Percentiles rank a stretch among this genome's conserved stretches.
Evolutionary conservation across 768 basidiomycete genomes (phyloP).

Genomic region (Naganishia vishniacii): DNA sequence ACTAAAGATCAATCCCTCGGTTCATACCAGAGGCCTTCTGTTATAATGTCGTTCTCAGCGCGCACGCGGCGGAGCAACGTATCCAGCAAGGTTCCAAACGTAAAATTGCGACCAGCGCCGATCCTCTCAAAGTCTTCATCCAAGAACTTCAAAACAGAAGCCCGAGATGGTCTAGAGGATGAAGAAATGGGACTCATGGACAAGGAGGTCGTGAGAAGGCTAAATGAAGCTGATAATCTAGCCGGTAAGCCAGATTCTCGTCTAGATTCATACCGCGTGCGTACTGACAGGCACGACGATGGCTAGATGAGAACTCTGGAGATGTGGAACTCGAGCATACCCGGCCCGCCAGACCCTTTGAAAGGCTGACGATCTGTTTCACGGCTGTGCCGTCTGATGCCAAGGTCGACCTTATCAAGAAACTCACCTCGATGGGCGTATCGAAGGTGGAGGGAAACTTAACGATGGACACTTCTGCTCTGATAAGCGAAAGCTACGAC

Average conservation of each 20-base stretch:
- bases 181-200: constrained; percentile 34
- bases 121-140: constrained; percentile 22
- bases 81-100: constrained; percentile 49
- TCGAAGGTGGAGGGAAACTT: constrained; percentile 59
- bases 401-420: constrained; percentile 66
- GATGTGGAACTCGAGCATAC: constrained; percentile 31
- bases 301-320: not conserved
- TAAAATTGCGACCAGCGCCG: constrained; percentile 48
- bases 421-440: constrained; percentile 77
- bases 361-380: constrained; percentile 21
- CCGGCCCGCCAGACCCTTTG: not conserved
- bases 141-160: not conserved
- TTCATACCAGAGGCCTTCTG: no score
- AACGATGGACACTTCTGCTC: constrained; percentile 80
- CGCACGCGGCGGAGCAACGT: constrained; percentile 42
- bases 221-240: constrained; percentile 32
- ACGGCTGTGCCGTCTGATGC: constrained; percentile 13
- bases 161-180: constrained; percentile 14
- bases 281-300: constrained; percentile 27
- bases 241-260: constrained; percentile 29
- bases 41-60: not conserved
- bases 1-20: no score
- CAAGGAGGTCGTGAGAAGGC: constrained; percentile 33
- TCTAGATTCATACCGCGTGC: no score
- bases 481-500: constrained; percentile 73